Evolutionary conservation across 352 stramenopile genomes (phyloP).

Genomic region (Globisporangium ultimum): DNA sequence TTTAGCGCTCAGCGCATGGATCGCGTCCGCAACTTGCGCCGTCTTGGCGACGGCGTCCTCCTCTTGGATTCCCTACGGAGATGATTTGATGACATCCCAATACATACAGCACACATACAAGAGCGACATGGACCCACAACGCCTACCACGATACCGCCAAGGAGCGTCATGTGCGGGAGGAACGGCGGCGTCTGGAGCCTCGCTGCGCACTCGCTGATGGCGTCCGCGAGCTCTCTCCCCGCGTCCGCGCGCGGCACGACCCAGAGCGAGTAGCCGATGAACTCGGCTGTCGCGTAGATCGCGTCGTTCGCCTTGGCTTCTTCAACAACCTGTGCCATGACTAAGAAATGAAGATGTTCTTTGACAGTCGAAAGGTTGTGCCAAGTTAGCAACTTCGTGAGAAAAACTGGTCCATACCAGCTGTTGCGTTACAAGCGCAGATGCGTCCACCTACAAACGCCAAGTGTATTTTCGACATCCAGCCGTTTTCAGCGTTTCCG

Average conservation of each 20-base stretch:
- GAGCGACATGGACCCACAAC: not conserved
- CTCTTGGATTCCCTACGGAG: conserved; percentile 20
- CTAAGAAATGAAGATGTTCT: too few species aligned
- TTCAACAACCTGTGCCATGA: conserved; percentile 5
- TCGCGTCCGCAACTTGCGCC: conserved; percentile 27
- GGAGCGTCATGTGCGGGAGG: conserved; percentile 55
- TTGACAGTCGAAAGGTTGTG: too few species aligned
- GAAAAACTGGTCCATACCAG: too few species aligned
- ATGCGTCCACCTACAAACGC: not conserved
- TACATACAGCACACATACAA: not conserved
- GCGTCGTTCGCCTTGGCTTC: conserved; percentile 16
- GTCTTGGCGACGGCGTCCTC: conserved; percentile 29
- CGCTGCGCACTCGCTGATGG: conserved; percentile 35
- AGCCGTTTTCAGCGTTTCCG: not conserved
- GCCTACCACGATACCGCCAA: conserved; percentile 40
- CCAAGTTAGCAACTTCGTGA: too few species aligned
- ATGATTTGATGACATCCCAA: not conserved
- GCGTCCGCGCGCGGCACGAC: conserved; percentile 26
- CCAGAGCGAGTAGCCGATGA: conserved; percentile 64
- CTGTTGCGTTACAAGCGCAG: not conserved
- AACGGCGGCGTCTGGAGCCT: conserved; percentile 43
- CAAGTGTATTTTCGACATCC: not conserved
- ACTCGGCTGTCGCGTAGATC: conserved; percentile 31
- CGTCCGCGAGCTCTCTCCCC: conserved; percentile 19
- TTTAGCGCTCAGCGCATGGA: conserved; percentile 26